Evolutionary conservation across 2,329 filamentous ascomycete species (phyloP).

Genomic region (Fusarium paranaense): DNA sequence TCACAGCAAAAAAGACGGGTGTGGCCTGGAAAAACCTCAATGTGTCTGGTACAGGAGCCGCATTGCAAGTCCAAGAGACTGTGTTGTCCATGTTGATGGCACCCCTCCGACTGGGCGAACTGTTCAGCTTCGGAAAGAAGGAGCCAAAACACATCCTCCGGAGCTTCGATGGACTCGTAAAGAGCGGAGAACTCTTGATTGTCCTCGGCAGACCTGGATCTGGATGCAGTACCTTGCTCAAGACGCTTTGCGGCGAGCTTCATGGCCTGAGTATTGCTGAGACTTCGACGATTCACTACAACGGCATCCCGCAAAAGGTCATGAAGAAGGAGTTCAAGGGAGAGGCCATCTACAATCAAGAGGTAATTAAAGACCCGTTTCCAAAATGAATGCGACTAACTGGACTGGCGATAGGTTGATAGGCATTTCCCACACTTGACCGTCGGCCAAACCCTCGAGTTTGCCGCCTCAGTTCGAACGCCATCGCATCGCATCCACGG

Average conservation of each 20-base stretch:
- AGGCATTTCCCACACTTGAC: conserved; percentile 83
- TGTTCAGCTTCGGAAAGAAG: conserved; percentile 60
- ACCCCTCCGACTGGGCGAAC: conserved; percentile 68
- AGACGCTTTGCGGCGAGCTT: conserved; percentile 70
- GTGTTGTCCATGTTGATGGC: conserved; percentile 69
- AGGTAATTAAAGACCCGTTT: conserved; percentile 54
- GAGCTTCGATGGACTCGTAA: conserved; percentile 72
- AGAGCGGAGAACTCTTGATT: conserved; percentile 74
- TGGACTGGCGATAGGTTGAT: conserved; percentile 61
- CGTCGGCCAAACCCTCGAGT: conserved; percentile 78
- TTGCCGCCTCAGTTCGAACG: conserved; percentile 76
- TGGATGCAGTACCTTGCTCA: conserved; percentile 74
- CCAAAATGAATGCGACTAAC: neutral
- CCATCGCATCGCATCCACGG: conserved; percentile 73
- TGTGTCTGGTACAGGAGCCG: conserved; percentile 74
- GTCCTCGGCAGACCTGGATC: conserved; percentile 75
- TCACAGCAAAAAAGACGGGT: conserved; percentile 66
- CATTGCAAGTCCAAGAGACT: conserved; percentile 76
- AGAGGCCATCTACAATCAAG: conserved; percentile 80
- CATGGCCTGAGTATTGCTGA: conserved; percentile 67
- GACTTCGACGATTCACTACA: conserved; percentile 68
- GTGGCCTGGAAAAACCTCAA: conserved; percentile 74
- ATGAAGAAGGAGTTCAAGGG: conserved; percentile 73
- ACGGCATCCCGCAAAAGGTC: conserved; percentile 65
- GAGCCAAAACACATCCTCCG: conserved; percentile 70